Evolutionary conservation across 192 early-diverging fungal genomes (phyloP), one percentile per base, ranked within the genome.

Genomic region (Linderina pennispora): DNA sequence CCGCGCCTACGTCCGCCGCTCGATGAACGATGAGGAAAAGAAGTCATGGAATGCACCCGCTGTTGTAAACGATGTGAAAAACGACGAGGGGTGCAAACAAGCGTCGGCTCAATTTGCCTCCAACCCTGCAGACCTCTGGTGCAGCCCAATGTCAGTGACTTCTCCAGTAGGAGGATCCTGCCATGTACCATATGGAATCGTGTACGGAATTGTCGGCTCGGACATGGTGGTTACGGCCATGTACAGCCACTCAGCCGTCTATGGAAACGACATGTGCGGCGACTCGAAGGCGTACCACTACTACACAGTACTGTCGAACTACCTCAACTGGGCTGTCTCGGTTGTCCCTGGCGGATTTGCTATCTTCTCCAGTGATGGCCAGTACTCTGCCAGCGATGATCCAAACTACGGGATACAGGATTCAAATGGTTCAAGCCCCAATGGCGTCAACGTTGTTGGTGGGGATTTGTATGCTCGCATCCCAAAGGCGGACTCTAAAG

Each of bases 171-270:
- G 36, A 13, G 20, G 19, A 7, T 8, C 23, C 4, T 64, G 61
- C 24, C 45, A 43, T 15, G 36, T 64, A 22, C 61, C 61, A 4
- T 64, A 64, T 16, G 61, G 61, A 15, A 42, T 53, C 0, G 23
- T 52, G 0, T 64, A 64, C 34, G 61, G 53, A 24, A 20, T 50
- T 9, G 28, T 42, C 6, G 40, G 42, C 18, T 10, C 23, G 13
- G 42, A 40, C 0, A 47, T 55, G 47, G 61, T 38, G 8, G 38
- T 55, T 20, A 48, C 51, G 0, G 61, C 40, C 0, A 35, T 64
- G 9, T 55, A 64, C 35, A 56, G 53, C 35, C 54, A 64, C 28
- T 42, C 43, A 0, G 38, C 55, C 3, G 39, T 48, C 4, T 50
- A 50, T 5, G 49, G 41, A 15, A 37, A 39, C 33, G 38, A 40